Percentiles rank a stretch among this genome's conserved stretches.
These are phyloP conservation scores for Plantago major DNA, from an alignment of 257 asterid species.

Conservation along the genomic window DNA sequence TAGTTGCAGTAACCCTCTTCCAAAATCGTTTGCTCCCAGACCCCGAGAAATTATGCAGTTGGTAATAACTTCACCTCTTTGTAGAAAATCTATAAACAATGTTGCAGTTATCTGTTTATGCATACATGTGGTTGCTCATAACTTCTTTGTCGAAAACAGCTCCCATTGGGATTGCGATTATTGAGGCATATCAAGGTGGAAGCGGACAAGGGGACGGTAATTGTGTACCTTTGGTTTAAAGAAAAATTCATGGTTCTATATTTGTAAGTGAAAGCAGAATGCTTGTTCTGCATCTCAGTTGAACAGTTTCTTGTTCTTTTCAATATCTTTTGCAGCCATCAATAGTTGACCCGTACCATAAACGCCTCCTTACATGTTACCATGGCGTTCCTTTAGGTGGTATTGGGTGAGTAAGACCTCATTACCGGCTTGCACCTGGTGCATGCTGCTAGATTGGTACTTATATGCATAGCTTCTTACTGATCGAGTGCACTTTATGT, in stretches of 20 bases:
- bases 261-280: background rate
- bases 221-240: background rate
- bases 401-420: constrained; percentile 61
- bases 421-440: background rate
- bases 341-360: constrained; percentile 56
- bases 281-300: background rate
- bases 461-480: background rate
- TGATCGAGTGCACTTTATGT: background rate
- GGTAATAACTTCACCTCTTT: constrained; percentile 21
- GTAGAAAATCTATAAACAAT: background rate
- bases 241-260: background rate
- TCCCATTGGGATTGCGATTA: constrained; percentile 42
- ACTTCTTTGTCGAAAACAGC: constrained; percentile 20
- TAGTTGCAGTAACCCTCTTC: constrained; percentile 20
- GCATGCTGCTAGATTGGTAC: background rate
- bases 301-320: background rate
- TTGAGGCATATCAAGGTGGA: constrained; percentile 32
- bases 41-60: constrained; percentile 38
- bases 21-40: constrained; percentile 27
- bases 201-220: constrained; percentile 43
- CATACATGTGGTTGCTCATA: background rate
- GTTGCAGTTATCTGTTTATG: background rate
- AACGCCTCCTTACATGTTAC: constrained; percentile 54
- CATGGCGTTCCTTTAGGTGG: constrained; percentile 85
- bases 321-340: constrained; percentile 35